These are phyloP conservation scores for Mortierella sp. DNA, from an alignment of 371 early-diverging fungal species.

Conservation along the genomic window DNA sequence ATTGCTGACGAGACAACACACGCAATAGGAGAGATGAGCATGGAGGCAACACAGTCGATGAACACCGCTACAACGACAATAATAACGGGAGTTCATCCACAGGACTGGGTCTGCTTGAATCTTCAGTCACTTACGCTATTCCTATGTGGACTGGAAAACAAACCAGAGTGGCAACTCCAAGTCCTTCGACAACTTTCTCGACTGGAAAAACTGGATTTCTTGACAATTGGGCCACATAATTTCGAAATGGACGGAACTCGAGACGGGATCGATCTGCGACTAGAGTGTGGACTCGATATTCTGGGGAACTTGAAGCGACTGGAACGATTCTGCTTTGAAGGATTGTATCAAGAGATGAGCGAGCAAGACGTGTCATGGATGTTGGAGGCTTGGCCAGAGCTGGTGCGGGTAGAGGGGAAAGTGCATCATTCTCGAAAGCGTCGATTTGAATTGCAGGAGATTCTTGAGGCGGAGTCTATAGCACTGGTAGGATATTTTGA, in stretches of 20 bases:
- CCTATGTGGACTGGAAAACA: constrained; percentile 21
- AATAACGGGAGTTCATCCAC: constrained; percentile 1
- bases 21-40: background rate
- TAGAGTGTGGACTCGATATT: background rate
- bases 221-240: constrained; percentile 10
- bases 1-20: background rate
- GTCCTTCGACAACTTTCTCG: constrained; percentile 19
- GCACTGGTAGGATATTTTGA: too few relatives aligned
- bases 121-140: constrained; percentile 7
- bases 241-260: background rate
- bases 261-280: background rate
- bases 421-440: background rate
- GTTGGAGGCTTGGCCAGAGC: background rate
- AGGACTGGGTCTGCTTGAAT: constrained; percentile 21
- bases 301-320: background rate
- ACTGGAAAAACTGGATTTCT: constrained; percentile 6
- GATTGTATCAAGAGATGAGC: constrained; percentile 1
- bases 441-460: background rate
- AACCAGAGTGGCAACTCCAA: constrained; percentile 8
- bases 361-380: constrained; percentile 2
- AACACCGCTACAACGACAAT: background rate
- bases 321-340: background rate
- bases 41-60: background rate
- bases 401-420: background rate
- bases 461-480: too few relatives aligned